Percentiles rank a stretch among this genome's conserved stretches.
Evolutionary conservation across 768 basidiomycete species (phyloP).

Genomic region (Mycena galopus): DNA sequence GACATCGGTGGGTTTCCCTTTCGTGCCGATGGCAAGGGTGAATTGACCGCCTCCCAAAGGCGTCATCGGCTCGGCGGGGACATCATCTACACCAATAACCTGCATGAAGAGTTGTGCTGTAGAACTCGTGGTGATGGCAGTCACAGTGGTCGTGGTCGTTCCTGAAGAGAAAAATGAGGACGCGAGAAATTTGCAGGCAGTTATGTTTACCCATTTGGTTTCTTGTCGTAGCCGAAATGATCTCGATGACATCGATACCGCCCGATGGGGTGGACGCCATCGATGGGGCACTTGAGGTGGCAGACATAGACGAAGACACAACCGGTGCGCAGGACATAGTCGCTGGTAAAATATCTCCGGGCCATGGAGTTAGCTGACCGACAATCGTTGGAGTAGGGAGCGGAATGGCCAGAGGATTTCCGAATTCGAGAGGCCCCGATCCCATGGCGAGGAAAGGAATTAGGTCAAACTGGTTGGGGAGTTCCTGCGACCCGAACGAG

Average conservation of each 20-base stretch:
- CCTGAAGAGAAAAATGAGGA: too few species aligned
- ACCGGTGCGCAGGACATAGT: background rate
- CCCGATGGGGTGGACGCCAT: background rate
- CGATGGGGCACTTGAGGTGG: background rate
- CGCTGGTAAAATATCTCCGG: background rate
- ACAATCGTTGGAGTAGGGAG: conserved; percentile 32
- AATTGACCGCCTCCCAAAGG: conserved; percentile 25
- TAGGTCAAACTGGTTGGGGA: conserved; percentile 38
- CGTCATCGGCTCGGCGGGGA: conserved; percentile 30
- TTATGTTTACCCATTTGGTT: conserved; percentile 27
- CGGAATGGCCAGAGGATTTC: conserved; percentile 27
- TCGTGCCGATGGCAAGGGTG: conserved; percentile 28
- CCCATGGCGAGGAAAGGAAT: conserved; percentile 34
- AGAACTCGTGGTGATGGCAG: conserved; percentile 25
- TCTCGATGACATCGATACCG: conserved; percentile 4
- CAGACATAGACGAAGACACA: background rate
- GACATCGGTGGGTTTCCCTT: conserved; percentile 33
- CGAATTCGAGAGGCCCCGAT: conserved; percentile 34
- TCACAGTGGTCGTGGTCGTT: conserved; percentile 32
- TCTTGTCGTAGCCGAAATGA: conserved; percentile 28
- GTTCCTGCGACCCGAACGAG: conserved; percentile 29
- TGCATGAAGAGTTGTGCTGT: conserved; percentile 34
- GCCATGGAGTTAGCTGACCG: conserved; percentile 39
- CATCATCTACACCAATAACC: conserved; percentile 30
- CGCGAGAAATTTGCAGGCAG: too few species aligned